These are phyloP conservation scores for Daldinia eschscholtzii DNA, from an alignment of 2,329 filamentous ascomycete genomes.

Conservation along the genomic window DNA sequence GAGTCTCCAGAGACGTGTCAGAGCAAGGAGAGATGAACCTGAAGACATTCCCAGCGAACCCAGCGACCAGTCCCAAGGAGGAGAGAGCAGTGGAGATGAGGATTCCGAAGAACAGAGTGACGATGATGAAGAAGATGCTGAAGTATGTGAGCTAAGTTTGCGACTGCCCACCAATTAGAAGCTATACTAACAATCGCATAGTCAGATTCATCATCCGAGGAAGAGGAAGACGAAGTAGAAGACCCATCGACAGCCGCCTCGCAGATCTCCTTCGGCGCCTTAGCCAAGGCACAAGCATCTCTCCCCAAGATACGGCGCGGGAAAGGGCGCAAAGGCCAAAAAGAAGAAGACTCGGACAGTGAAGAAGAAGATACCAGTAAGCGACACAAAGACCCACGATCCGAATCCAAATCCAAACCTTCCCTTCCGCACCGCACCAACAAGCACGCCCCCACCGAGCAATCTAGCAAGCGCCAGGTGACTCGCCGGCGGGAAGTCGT, in stretches of 20 bases:
- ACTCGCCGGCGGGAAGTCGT: constrained; percentile 83
- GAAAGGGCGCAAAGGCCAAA: constrained; percentile 51
- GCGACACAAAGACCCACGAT: constrained; percentile 52
- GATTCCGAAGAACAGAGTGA: constrained; percentile 50
- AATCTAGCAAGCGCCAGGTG: constrained; percentile 86
- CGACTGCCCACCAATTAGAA: neutral
- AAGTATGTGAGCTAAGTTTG: constrained; percentile 8
- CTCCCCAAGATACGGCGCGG: constrained; percentile 59
- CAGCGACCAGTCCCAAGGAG: constrained; percentile 53
- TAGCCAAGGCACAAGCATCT: constrained; percentile 85
- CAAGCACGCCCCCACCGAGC: constrained; percentile 90
- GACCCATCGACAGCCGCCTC: constrained; percentile 61
- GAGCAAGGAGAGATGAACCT: constrained; percentile 58
- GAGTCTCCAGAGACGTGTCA: constrained; percentile 59
- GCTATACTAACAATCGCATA: constrained; percentile 34
- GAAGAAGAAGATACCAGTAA: constrained; percentile 46
- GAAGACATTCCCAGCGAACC: constrained; percentile 54
- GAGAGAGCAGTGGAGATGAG: constrained; percentile 51
- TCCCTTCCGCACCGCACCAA: constrained; percentile 66
- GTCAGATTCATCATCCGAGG: constrained; percentile 50
- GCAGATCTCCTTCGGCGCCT: constrained; percentile 86
- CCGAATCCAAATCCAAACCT: constrained; percentile 45
- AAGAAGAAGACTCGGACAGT: constrained; percentile 45
- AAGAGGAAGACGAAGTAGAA: constrained; percentile 56
- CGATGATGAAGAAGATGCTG: constrained; percentile 34